A percentile compares a stretch with the other conserved stretches of the same genome.
These are phyloP conservation scores for Geum urbanum DNA, from an alignment of 306 rosid species.

Conservation along the genomic window DNA sequence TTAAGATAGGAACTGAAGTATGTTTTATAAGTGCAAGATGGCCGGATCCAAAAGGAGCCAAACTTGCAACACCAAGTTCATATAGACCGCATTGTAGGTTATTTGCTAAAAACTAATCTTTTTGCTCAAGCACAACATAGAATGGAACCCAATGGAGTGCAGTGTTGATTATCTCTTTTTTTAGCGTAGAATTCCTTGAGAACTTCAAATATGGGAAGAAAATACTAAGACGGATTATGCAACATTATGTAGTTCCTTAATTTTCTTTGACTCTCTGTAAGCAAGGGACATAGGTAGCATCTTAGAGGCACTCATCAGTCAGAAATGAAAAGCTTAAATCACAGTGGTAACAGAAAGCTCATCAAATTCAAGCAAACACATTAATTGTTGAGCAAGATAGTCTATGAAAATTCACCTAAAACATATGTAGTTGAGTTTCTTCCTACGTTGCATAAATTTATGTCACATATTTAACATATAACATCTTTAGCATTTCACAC, in stretches of 20 bases:
- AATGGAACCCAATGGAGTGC: neutral
- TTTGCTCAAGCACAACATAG: neutral
- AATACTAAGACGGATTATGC: neutral
- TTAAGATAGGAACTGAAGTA: neutral
- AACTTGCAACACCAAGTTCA: neutral
- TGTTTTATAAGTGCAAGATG: neutral
- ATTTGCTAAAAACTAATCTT: neutral
- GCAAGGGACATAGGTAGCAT: neutral
- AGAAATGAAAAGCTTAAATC: neutral
- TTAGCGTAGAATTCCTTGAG: neutral
- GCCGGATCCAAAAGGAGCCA: neutral
- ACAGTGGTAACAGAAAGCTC: neutral
- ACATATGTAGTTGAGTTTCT: neutral
- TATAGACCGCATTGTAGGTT: neutral
- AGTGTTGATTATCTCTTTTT: neutral
- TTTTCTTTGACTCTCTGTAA: neutral
- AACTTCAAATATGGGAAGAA: neutral
- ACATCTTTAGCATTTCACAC: neutral
- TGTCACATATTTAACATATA: neutral
- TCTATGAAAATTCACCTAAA: neutral
- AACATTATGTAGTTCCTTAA: neutral
- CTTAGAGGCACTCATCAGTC: neutral
- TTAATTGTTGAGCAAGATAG: too few species aligned
- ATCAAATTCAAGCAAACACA: neutral
- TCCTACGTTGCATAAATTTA: neutral